Conservation (phyloP, 225 moss, liverwort and hornwort genomes). For the Thuidium tamariscinum region DNA sequence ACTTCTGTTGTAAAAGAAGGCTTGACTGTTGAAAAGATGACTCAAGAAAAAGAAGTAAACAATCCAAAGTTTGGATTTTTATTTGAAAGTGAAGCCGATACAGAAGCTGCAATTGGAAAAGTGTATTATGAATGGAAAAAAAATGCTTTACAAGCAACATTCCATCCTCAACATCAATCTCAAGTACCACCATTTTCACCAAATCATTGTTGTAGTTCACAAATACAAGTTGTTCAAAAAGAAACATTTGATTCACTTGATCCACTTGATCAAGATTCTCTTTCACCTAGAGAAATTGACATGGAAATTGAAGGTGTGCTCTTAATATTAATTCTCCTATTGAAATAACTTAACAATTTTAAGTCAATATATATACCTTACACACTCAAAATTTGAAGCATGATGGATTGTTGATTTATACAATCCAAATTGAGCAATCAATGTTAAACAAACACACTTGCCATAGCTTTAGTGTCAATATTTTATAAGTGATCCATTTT, state of each 20-base stretch:
- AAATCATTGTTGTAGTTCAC: neutral
- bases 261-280: constrained; percentile 1
- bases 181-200: neutral
- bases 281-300: constrained; percentile 32
- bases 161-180: neutral
- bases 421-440: neutral
- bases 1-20: constrained; percentile 46
- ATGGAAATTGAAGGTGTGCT: constrained; percentile 59
- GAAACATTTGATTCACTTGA: neutral
- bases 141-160: constrained; percentile 16
- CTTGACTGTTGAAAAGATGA: constrained; percentile 35
- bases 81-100: constrained; percentile 46
- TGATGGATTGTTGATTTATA: neutral
- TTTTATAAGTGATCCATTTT: neutral
- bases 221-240: neutral
- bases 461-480: constrained; percentile 1
- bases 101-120: constrained; percentile 43
- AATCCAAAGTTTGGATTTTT: constrained; percentile 56
- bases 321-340: neutral
- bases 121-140: constrained; percentile 71
- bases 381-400: neutral
- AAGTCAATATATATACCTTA: neutral
- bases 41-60: constrained; percentile 28
- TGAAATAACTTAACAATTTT: neutral
- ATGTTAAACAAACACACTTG: neutral